Conservation (phyloP, 352 stramenopile genomes). For the Pythium graminicola region DNA sequence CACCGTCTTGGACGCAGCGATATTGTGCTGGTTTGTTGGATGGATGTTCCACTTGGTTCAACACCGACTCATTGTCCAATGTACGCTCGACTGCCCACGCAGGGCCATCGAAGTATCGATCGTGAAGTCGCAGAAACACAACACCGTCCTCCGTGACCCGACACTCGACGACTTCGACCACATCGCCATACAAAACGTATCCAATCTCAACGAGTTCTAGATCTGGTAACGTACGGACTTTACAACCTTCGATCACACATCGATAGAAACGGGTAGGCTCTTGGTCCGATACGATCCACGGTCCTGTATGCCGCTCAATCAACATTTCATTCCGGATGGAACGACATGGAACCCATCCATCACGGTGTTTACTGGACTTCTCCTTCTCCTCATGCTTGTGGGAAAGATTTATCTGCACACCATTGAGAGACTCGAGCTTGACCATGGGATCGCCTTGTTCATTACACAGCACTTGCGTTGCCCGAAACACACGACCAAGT, state of each 20-base stretch:
- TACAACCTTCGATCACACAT: conserved; percentile 75
- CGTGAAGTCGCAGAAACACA: conserved; percentile 56
- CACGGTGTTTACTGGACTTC: conserved; percentile 16
- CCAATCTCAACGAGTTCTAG: conserved; percentile 56
- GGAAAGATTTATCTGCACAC: conserved; percentile 13
- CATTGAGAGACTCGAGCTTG: conserved; percentile 42
- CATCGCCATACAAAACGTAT: conserved; percentile 69
- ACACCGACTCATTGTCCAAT: conserved; percentile 69
- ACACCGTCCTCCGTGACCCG: conserved; percentile 37
- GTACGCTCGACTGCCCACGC: conserved; percentile 71
- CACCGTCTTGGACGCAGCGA: conserved; percentile 64
- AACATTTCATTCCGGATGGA: conserved; percentile 73
- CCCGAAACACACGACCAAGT: conserved; percentile 55
- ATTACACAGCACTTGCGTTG: conserved; percentile 53
- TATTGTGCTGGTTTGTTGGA: conserved; percentile 32
- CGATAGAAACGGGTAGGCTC: conserved; percentile 33
- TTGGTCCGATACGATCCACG: conserved; percentile 19
- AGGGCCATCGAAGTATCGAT: conserved; percentile 58
- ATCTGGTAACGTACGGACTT: conserved; percentile 44
- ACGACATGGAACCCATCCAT: conserved; percentile 59
- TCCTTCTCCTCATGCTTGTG: background rate
- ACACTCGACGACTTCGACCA: conserved; percentile 61
- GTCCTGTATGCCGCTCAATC: conserved; percentile 47
- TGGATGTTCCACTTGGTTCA: conserved; percentile 54
- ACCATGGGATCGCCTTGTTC: conserved; percentile 74